Base-by-base conservation (phyloP, 208 protist genomes). In the Phytomonas sp. region DNA sequence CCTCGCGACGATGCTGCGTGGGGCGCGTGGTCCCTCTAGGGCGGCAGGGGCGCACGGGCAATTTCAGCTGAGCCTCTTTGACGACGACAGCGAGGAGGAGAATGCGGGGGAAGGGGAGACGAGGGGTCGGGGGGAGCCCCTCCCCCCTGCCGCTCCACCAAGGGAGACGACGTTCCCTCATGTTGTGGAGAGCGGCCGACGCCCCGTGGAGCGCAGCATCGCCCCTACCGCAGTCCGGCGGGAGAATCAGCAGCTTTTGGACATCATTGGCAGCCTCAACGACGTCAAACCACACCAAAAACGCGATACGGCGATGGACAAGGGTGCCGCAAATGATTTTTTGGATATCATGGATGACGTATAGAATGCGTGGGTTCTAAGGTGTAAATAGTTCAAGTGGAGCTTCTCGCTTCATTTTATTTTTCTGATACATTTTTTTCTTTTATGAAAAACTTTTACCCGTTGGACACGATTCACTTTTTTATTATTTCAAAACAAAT, bases 311-410 rank as follows among this genome's bases (percentile, higher is more conserved):
- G 53, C 30, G 2, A 8, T 40, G n/a, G 20, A 43, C 28, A 51
- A 15, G n/a, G 69, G 53, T 3, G 70, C 31, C 36, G 75, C 43
- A 6, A 64, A 61, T 62, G 74, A 90, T 62, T 66, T 95, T 66
- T 75, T 95, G 9, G 87, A 95, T 66, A 79, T 95, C 43, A 92
- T 95, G 90, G 90, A 95, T 95, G 60, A 79, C 2, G 32, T 28
- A n/a, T n/a, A n/a, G n/a, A n/a, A n/a, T n/a, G n/a, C n/a, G n/a
- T n/a, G n/a, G n/a, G n/a, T n/a, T n/a, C 9, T 4, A 40, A 13
- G 36, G 36, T 4, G 36, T 9, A 13, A 40, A 40, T 40, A 13
- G 9, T 40, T 40, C 9, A 40, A 13, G 36, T 13, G 36, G 36
- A 13, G 36, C 36, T 40, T 40, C 36, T 4, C 9, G 9, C 9